phyloP scores from a whole-genome alignment of 345 rosid species.

The Syzygium grande region DNA sequence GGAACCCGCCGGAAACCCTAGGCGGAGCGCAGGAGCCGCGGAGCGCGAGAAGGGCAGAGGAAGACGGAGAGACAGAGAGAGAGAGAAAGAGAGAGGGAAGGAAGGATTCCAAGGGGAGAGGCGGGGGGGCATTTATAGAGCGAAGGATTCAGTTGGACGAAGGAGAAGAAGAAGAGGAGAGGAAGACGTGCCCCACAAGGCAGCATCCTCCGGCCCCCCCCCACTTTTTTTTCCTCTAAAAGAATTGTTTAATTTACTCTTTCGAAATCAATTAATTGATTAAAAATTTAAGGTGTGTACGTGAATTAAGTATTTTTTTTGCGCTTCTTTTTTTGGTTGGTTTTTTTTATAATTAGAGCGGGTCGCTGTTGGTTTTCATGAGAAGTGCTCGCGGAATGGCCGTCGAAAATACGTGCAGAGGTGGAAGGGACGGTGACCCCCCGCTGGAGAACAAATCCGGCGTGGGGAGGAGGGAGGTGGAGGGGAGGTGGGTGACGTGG shows the following conservation, averaged over 20 bases:
- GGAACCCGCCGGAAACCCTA: not conserved
- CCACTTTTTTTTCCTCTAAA: too few species aligned
- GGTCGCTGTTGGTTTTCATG: not conserved
- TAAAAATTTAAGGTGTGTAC: too few species aligned
- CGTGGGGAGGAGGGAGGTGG: rapidly evolving
- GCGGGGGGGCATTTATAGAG: slow-evolving; percentile 52
- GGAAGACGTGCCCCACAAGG: slow-evolving; percentile 66
- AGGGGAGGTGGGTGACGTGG: not conserved
- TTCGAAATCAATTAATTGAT: too few species aligned
- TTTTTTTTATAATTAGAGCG: not conserved
- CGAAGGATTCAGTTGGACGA: not conserved
- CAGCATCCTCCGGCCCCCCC: not conserved
- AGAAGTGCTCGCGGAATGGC: not conserved
- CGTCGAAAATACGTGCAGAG: not conserved
- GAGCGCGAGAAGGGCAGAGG: slow-evolving; percentile 12
- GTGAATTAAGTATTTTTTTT: not conserved
- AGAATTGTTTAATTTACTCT: too few species aligned
- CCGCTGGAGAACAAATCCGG: not conserved
- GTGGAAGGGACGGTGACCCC: not conserved
- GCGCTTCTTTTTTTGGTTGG: not conserved
- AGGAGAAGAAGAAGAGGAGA: slow-evolving; percentile 23
- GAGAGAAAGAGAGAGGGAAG: slow-evolving; percentile 3
- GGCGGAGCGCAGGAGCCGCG: not conserved
- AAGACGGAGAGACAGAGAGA: not conserved
- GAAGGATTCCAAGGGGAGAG: slow-evolving; percentile 11